Evolutionary conservation across 805 yeast genomes (phyloP), one percentile per base, ranked within the genome.

Genomic region (Pichia membranifaciens): DNA sequence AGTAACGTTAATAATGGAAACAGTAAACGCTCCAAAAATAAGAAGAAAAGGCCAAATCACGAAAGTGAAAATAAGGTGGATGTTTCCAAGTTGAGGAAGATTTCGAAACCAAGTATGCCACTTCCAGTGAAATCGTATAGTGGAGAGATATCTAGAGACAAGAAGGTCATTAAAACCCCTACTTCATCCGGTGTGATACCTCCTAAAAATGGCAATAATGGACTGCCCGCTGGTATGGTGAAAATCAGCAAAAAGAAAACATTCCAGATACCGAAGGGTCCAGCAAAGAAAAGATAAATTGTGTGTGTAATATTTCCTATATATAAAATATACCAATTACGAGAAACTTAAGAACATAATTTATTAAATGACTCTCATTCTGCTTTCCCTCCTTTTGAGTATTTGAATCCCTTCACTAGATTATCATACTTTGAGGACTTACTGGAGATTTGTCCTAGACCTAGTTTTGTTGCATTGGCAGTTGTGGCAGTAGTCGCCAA

Each of bases 301-400:
- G 29, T 10, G 10, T 21, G 29, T 10, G 10, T 25, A 10, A 10
- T 25, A 10, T 10, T 25, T 25, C 29, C 7, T 25, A 25, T 25
- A 25, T 25, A 25, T 23, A 22, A 17, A 23, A 23, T 13, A 39
- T 34, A 32, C 21, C 17, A 37, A 43, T 25, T 25, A 25, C 7
- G 7, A 10, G 10, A 25, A 25, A 10, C 7, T 8, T 25, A 25
- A 25, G n/a, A 25, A 10, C 29, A 25, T 25, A 8, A 10, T 32
- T 50, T 41, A 63, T n/a, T n/a, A n/a, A n/a, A n/a, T n/a, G n/a
- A n/a, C n/a, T n/a, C n/a, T n/a, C n/a, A n/a, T 42, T 64, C 67
- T 31, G 56, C 58, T 48, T 64, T 64, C 4, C 51, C 57, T 1
- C 67, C 65, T 49, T 64, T 64, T 22, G 57, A 54, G 16, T 34